Percentiles rank a stretch among this genome's conserved stretches.
These are phyloP conservation scores for Fomitopsis palustris DNA, from an alignment of 1,284 basidiomycete species.

Conservation along the genomic window DNA sequence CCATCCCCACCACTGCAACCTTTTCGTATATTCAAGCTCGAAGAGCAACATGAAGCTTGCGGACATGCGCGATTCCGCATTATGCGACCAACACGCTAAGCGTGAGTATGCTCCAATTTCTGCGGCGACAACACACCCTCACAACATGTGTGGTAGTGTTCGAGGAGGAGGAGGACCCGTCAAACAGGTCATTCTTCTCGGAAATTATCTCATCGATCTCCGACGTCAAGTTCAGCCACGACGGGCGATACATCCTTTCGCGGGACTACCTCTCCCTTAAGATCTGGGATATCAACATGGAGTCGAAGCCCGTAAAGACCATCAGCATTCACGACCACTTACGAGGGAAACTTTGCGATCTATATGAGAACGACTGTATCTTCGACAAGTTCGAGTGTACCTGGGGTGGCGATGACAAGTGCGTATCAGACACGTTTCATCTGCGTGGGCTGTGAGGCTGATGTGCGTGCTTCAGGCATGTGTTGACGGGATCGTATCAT, in stretches of 20 bases:
- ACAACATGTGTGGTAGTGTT: constrained; percentile 58
- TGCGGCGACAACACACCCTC: not conserved
- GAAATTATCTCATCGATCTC: constrained; percentile 99
- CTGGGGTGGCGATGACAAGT: constrained; percentile 95
- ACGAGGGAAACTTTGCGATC: constrained; percentile 94
- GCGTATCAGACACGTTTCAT: constrained; percentile 34
- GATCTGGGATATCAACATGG: constrained; percentile 99
- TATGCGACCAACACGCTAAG: constrained; percentile 97
- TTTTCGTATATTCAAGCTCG: constrained; percentile 99
- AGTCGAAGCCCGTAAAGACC: constrained; percentile 93
- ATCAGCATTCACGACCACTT: constrained; percentile 99
- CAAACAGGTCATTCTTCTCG: constrained; percentile 98
- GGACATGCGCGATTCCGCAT: constrained; percentile 98
- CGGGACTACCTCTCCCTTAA: constrained; percentile 97
- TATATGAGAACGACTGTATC: constrained; percentile 99
- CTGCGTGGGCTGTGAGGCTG: not conserved
- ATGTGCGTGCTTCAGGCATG: constrained; percentile 55
- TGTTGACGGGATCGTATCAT: constrained; percentile 97
- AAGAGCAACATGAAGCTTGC: constrained; percentile 99
- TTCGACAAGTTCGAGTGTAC: constrained; percentile 99
- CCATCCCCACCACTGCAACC: constrained; percentile 96
- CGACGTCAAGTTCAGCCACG: constrained; percentile 98
- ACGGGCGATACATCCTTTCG: constrained; percentile 95
- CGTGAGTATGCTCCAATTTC: constrained; percentile 49
- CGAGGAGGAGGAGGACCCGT: constrained; percentile 98